Evolutionary conservation across 257 asterid species (phyloP), one percentile per base, ranked within the genome.

Genomic region (Przewalskia tangutica): DNA sequence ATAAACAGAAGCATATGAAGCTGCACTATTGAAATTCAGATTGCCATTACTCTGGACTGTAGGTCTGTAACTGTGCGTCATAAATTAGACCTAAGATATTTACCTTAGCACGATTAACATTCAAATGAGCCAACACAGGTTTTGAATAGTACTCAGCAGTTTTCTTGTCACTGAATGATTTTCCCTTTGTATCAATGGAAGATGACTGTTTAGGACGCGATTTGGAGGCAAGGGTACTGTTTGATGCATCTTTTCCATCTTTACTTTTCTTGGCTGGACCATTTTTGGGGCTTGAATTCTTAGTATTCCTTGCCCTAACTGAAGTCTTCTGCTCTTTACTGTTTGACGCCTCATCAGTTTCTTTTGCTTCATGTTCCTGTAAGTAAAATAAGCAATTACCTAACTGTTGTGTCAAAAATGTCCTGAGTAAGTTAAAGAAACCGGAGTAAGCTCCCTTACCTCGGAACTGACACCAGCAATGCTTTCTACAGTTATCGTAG

Each of bases 51-150:
- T 38, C 70, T 46, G 9, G 55, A 70, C 56, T 27, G 8, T 11
- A 54, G 11, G 8, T 18, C 12, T 42, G 9, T 42, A 62, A 3
- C 17, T 20, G 40, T 16, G 17, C 38, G 27, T 18, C 64, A 50
- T 55, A 55, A 55, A 54, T 56, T 60, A 51, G 40, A 82, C 27
- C 55, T 48, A 27, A 77, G 68, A 36, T 62, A 17, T 17, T 44
- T 78, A 88, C 91, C 84, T 86, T 84, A 42, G 82, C 82, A 70
- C 38, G 83, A 81, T 75, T 70, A 42, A 63, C 56, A 50, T 81
- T 83, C 17, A 77, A 46, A 58, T 75, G 79, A 80, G 83, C 20
- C 65, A 80, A 8, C 32, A 77, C 70, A 23, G 83, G 80, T 55
- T 86, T 86, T 71, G 67, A 54, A 78, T 80, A 65, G 54, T 53